Percentiles rank a stretch among this genome's conserved stretches.
Conservation (phyloP, 768 basidiomycete genomes). For the Calvatia gigantea region DNA sequence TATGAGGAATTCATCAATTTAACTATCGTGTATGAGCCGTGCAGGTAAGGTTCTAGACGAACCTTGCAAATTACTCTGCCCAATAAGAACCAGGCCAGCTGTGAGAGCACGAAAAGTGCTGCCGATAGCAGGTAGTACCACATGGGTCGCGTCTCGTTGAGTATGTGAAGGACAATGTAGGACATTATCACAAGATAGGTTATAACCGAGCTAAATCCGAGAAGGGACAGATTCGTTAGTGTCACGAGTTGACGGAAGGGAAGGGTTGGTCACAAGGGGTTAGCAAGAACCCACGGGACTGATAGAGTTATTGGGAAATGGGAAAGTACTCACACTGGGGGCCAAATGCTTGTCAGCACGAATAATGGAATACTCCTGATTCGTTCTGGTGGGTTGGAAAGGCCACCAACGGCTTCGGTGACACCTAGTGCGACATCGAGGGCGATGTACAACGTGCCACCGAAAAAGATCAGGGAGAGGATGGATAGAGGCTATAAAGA, state of each 20-base stretch:
- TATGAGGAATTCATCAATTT: conserved; percentile 19
- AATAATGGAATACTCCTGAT: conserved; percentile 76
- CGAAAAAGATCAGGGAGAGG: conserved; percentile 58
- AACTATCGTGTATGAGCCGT: background rate
- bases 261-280: background rate
- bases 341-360: conserved; percentile 48
- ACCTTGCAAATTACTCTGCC: conserved; percentile 72
- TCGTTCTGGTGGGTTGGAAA: conserved; percentile 49
- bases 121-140: conserved; percentile 73
- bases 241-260: background rate
- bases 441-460: conserved; percentile 75
- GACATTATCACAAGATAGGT: conserved; percentile 74
- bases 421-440: conserved; percentile 77
- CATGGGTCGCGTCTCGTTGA: conserved; percentile 80
- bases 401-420: conserved; percentile 53
- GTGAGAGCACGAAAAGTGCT: conserved; percentile 74
- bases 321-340: conserved; percentile 24
- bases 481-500: conserved; percentile 58
- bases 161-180: conserved; percentile 71
- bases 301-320: background rate
- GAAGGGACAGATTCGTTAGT: background rate
- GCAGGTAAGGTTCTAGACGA: conserved; percentile 14
- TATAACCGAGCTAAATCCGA: conserved; percentile 35
- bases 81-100: conserved; percentile 82
- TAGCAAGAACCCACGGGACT: background rate